phyloP scores from a whole-genome alignment of 352 stramenopile genomes.

The Globisporangium ultimum region DNA sequence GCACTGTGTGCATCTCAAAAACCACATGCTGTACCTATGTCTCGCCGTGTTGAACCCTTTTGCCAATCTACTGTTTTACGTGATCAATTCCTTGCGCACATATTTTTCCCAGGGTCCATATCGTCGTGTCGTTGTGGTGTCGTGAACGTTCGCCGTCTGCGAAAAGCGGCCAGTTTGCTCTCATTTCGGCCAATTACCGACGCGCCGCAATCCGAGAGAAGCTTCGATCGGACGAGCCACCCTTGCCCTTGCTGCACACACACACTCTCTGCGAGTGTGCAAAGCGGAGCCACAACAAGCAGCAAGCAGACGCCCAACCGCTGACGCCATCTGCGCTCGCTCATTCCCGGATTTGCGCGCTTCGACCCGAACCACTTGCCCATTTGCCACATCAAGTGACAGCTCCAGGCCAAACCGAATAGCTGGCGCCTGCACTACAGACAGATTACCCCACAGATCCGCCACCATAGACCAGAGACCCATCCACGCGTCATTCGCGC shows the following conservation, averaged over 20 bases:
- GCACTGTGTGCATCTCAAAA: not conserved
- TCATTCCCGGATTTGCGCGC: not conserved
- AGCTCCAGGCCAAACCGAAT: not conserved
- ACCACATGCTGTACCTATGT: too few relatives aligned
- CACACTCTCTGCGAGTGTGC: too few relatives aligned
- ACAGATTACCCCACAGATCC: too few relatives aligned
- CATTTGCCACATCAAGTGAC: not conserved
- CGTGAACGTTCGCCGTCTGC: not conserved
- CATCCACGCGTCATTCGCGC: slow-evolving; percentile 1
- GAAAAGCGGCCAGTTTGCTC: slow-evolving; percentile 5
- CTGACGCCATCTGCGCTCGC: not conserved
- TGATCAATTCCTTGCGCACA: too few relatives aligned
- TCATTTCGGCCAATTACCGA: not conserved
- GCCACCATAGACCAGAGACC: not conserved
- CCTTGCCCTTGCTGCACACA: slow-evolving; percentile 5
- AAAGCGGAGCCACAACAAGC: not conserved
- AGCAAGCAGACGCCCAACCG: slow-evolving; percentile 3
- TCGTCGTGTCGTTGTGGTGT: slow-evolving; percentile 2
- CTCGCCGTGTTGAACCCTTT: too few relatives aligned
- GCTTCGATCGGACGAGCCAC: slow-evolving; percentile 13
- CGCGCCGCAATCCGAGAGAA: slow-evolving; percentile 8
- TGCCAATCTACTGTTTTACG: too few relatives aligned
- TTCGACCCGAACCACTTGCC: not conserved
- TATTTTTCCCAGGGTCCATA: too few relatives aligned
- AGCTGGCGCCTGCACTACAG: too few relatives aligned